phyloP scores from a whole-genome alignment of 1,284 basidiomycete genomes.

The Vanrija sp. region DNA sequence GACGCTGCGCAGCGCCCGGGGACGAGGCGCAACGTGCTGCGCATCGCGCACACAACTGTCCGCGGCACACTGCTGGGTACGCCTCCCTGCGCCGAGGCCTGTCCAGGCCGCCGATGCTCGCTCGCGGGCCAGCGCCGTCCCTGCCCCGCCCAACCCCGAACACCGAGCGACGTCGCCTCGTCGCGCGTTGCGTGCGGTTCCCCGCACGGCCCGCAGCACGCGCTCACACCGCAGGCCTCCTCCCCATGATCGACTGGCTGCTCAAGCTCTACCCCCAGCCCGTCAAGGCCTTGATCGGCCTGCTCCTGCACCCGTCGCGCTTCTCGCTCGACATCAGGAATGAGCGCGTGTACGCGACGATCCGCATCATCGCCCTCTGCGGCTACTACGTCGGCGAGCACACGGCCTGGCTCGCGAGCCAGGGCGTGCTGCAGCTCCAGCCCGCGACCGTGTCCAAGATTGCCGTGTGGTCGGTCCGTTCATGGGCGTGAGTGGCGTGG shows the following conservation, averaged over 20 bases:
- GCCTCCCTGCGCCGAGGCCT: not conserved
- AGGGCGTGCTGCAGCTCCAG: conserved; percentile 36
- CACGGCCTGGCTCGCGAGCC: conserved; percentile 36
- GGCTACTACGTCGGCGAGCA: conserved; percentile 46
- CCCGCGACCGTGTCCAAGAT: conserved; percentile 9
- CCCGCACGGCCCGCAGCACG: too few species aligned
- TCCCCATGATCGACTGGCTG: conserved; percentile 40
- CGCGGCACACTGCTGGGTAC: not conserved
- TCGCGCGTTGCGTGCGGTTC: not conserved
- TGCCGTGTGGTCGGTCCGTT: conserved; percentile 15
- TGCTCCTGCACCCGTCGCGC: conserved; percentile 17
- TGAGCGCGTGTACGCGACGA: conserved; percentile 32
- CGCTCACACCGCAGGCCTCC: conserved; percentile 22
- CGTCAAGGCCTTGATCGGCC: conserved; percentile 17
- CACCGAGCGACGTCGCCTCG: not conserved
- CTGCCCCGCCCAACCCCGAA: too few species aligned
- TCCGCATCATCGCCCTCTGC: conserved; percentile 38
- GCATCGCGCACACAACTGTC: not conserved
- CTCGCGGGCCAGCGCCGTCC: not conserved
- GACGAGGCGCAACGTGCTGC: not conserved
- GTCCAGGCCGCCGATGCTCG: not conserved
- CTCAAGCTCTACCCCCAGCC: conserved; percentile 36
- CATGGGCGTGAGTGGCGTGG: conserved; percentile 44
- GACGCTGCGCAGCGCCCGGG: not conserved
- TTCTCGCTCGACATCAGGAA: conserved; percentile 12